Evolutionary conservation across 2,329 filamentous ascomycete genomes (phyloP), one percentile per base, ranked within the genome.

Genomic region (Bimuria novae-zelandiae): DNA sequence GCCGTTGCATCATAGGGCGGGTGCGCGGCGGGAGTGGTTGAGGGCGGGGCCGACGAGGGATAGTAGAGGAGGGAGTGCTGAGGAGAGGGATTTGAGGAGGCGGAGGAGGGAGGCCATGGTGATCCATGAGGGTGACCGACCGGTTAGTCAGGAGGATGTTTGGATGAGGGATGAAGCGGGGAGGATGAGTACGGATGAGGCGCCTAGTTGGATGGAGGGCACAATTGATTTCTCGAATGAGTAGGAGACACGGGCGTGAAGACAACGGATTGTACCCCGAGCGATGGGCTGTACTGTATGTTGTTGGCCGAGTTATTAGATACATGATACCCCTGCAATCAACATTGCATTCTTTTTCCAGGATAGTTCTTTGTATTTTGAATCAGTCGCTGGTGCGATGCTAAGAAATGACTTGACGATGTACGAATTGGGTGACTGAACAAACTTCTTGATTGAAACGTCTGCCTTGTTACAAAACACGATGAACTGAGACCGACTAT

Each of bases 21-120:
- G 23, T 16, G 44, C 23, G 42, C 45, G 43, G 45, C 14, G 39
- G 40, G 48, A 40, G 32, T 50, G 46, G 33, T 19, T 43, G 49
- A 52, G 45, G 45, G 46, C 19, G 40, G 39, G 30, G 30, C 21
- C 36, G 17, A 84, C 52, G 82, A 84, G 68, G 85, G 36, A 43
- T 50, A 48, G 17, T 11, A 19, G 36, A 22, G 51, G 16, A 10
- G 17, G 46, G 23, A 53, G 79, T 54, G 78, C 75, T 6, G 86
- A 86, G 67, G 89, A 93, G 70, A 86, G 89, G 64, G 83, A 88
- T 48, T 79, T 92, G 55, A 80, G 91, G 54, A 82, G 92, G 59
- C 82, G 90, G 44, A 83, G 93, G 67, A 82, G 92, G 60, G 91
- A 96, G 76, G 92, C 91, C 4, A 92, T 97, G 84, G 92, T 97